Evolutionary conservation across 1,284 basidiomycete genomes (phyloP), one percentile per base, ranked within the genome.

Genomic region (Moesziomyces sp.): DNA sequence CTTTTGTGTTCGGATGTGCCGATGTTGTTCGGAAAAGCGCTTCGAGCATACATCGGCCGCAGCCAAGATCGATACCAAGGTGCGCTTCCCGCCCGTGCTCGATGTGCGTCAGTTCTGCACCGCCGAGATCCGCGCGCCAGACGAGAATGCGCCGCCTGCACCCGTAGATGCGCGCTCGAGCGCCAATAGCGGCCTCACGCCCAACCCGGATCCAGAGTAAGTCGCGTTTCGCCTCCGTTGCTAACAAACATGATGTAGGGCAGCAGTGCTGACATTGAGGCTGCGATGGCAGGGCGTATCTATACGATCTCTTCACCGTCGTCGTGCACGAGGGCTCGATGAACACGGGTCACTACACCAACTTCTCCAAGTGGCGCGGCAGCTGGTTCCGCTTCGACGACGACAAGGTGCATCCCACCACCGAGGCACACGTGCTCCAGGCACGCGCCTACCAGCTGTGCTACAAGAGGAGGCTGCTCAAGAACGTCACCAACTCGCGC

Each of bases 301-400:
- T 78, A 6, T 97, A 97, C 83, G 93, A 97, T 80, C 88, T 97
- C 2, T 94, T 96, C 79, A 92, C 93, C 9, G 93, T 97, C 35
- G 91, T 97, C 64, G 94, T 94, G 69, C 95, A 97, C 84, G 93
- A 97, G 83, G 95, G 95, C 10, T 64, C 68, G 42, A 90, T 98
- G 79, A 91, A 95, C 84, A 97, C 94, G 64, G 95, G 95, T 0
- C 95, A 97, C 82, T 97, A 97, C 84, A 93, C 91, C 28, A 93
- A 91, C 83, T 94, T 88, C 81, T 90, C 91, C 24, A 88, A 91
- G 30, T 91, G 89, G 75, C 87, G 90, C 61, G 89, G 92, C 71
- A 71, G 55, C 46, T 97, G 94, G 94, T 96, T 93, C 85, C 90
- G 91, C 28, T 96, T 93, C 84, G 94, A 97, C 83, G 94, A 97